phyloP scores from a whole-genome alignment of 192 early-diverging fungal genomes.

The Coemansia sp. region DNA sequence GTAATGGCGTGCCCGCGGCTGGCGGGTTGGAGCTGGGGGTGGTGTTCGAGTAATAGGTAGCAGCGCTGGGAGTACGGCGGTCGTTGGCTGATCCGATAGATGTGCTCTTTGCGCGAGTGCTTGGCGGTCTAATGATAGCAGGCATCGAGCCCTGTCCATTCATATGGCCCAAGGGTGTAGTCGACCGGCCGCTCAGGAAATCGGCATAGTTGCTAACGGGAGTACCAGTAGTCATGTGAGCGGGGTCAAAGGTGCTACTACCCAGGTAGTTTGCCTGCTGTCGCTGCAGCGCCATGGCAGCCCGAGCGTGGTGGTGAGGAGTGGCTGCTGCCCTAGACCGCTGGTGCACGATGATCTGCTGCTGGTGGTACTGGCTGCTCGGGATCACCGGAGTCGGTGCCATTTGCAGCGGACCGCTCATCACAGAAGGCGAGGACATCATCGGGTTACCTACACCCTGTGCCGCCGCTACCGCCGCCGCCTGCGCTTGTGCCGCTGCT shows the following conservation, averaged over 20 bases:
- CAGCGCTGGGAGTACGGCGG: conserved; percentile 34
- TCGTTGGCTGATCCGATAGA: conserved; percentile 43
- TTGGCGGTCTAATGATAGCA: conserved; percentile 42
- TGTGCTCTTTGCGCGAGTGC: conserved; percentile 47
- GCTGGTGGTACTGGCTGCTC: conserved; percentile 65
- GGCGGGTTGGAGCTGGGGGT: conserved; percentile 8
- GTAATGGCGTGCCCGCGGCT: conserved; percentile 15
- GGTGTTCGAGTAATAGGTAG: conserved; percentile 15
- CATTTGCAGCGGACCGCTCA: conserved; percentile 47
- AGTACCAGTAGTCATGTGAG: conserved; percentile 38
- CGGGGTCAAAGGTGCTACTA: conserved; percentile 15
- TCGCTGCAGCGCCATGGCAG: conserved; percentile 78
- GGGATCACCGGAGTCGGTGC: conserved; percentile 53
- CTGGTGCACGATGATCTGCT: conserved; percentile 69
- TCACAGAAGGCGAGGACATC: conserved; percentile 49
- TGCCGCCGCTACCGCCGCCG: conserved; percentile 12
- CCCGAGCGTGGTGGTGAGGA: conserved; percentile 86
- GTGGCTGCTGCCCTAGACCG: conserved; percentile 72
- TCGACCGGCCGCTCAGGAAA: conserved; percentile 45
- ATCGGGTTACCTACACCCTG: conserved; percentile 42
- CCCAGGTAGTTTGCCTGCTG: conserved; percentile 50
- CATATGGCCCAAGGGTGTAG: conserved; percentile 43
- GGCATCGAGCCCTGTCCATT: conserved; percentile 43
- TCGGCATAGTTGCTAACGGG: conserved; percentile 52
- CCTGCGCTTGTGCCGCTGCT: conserved; percentile 25